Evolutionary conservation across 176 grass and related monocot species (phyloP).

Genomic region (Miscanthus lutarioriparius): DNA sequence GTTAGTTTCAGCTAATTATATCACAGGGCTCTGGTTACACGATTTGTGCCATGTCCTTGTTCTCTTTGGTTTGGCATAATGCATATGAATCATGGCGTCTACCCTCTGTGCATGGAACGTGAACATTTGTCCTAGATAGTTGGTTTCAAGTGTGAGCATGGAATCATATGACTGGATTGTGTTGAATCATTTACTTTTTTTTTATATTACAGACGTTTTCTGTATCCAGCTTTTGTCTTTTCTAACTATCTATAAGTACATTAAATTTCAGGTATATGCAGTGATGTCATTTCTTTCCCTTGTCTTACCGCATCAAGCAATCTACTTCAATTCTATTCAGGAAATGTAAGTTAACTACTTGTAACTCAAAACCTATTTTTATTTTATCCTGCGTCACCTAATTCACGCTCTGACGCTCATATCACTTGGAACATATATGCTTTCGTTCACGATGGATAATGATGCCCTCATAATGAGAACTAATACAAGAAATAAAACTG

Average conservation of each 20-base stretch:
- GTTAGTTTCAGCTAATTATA: not conserved
- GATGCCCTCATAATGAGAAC: not conserved
- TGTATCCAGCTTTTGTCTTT: not conserved
- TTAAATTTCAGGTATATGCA: slow-evolving; percentile 73
- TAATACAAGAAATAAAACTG: not conserved
- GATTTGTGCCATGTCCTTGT: not conserved
- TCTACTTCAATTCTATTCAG: slow-evolving; percentile 82
- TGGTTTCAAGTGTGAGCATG: not conserved
- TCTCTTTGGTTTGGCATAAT: slow-evolving; percentile 4
- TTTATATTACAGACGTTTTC: not conserved
- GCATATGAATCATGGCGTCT: not conserved
- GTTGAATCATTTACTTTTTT: not conserved
- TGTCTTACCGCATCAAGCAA: slow-evolving; percentile 48
- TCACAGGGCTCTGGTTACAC: not conserved
- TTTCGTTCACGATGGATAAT: not conserved
- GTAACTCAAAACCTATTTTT: not conserved
- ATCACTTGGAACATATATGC: not conserved
- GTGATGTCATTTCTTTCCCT: slow-evolving; percentile 92
- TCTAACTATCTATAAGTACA: not conserved
- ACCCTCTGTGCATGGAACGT: not conserved
- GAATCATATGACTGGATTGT: not conserved
- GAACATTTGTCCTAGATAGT: not conserved
- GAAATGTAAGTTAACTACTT: slow-evolving; percentile 69
- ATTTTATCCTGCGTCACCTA: not conserved
- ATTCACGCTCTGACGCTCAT: not conserved